Percentiles rank a stretch among this genome's conserved stretches.
These are phyloP conservation scores for Akanthomyces uredinophilus DNA, from an alignment of 2,329 filamentous ascomycete genomes.

Conservation along the genomic window DNA sequence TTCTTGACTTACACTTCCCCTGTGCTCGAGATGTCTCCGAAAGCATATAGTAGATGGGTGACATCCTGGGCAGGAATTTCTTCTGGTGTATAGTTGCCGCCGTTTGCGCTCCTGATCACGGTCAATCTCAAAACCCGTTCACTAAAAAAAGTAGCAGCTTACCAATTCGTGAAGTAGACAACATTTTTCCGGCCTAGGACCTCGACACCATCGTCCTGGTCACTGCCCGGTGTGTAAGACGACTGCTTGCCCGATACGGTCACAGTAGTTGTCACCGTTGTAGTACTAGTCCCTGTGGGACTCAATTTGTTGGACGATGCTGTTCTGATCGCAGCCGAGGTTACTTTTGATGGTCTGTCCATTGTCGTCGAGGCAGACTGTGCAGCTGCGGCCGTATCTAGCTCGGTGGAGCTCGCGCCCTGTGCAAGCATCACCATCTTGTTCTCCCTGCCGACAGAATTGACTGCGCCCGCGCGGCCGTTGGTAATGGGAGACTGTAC, in stretches of 20 bases:
- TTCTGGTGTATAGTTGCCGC: slow-evolving; percentile 64
- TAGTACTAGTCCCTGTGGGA: slow-evolving; percentile 3
- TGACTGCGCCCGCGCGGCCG: not conserved
- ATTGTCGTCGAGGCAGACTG: slow-evolving; percentile 1
- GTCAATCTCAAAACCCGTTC: not conserved
- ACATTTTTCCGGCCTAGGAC: slow-evolving; percentile 31
- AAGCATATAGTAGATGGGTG: slow-evolving; percentile 67
- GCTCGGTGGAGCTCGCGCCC: not conserved
- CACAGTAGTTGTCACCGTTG: not conserved
- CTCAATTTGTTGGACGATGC: slow-evolving; percentile 6
- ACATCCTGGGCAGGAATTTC: slow-evolving; percentile 63
- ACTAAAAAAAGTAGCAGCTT: slow-evolving; percentile 15
- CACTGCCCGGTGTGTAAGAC: not conserved
- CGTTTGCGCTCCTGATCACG: slow-evolving; percentile 57
- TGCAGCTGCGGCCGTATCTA: not conserved
- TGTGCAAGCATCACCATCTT: not conserved
- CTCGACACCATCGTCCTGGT: not conserved
- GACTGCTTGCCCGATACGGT: not conserved
- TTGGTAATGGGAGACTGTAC: not conserved
- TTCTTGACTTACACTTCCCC: slow-evolving; percentile 40
- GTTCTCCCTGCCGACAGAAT: not conserved
- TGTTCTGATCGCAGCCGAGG: not conserved
- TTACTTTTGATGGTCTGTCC: slow-evolving; percentile 1
- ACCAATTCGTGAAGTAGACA: slow-evolving; percentile 54
- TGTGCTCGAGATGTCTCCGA: slow-evolving; percentile 41